A percentile compares a stretch with the other conserved stretches of the same genome.
These are phyloP conservation scores for Suillus discolor DNA, from an alignment of 768 basidiomycete genomes.

Conservation along the genomic window DNA sequence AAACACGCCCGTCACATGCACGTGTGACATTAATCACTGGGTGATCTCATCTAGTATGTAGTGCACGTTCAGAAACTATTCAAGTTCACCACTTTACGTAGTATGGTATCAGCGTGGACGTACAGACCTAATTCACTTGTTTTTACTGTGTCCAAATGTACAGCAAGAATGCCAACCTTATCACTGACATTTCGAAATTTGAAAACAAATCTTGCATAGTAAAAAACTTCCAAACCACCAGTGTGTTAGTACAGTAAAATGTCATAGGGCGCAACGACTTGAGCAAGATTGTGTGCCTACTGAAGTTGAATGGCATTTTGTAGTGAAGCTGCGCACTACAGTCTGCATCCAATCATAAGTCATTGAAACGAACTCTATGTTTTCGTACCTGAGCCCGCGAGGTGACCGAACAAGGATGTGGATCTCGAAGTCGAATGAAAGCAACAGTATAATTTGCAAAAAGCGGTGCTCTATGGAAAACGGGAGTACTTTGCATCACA, in stretches of 20 bases:
- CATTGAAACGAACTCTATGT: no score
- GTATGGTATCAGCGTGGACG: neutral
- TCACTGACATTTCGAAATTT: no score
- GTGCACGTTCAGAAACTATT: neutral
- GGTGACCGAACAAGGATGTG: neutral
- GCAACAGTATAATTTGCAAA: no score
- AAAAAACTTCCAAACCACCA: no score
- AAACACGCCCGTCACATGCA: constrained; percentile 2
- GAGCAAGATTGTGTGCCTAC: neutral
- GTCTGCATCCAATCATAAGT: neutral
- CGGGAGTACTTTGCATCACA: no score
- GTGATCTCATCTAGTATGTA: neutral
- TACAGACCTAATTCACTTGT: neutral
- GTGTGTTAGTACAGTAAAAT: no score
- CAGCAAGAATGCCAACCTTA: no score
- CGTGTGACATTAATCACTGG: neutral
- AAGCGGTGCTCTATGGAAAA: no score
- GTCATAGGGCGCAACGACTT: neutral
- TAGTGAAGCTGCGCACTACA: neutral
- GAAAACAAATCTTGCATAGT: no score
- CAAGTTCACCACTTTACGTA: neutral
- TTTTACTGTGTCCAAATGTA: no score
- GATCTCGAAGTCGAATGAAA: neutral
- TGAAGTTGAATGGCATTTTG: neutral
- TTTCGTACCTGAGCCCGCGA: neutral